phyloP scores from a whole-genome alignment of 2,329 filamentous ascomycete genomes.

The Ramularia endophylla region DNA sequence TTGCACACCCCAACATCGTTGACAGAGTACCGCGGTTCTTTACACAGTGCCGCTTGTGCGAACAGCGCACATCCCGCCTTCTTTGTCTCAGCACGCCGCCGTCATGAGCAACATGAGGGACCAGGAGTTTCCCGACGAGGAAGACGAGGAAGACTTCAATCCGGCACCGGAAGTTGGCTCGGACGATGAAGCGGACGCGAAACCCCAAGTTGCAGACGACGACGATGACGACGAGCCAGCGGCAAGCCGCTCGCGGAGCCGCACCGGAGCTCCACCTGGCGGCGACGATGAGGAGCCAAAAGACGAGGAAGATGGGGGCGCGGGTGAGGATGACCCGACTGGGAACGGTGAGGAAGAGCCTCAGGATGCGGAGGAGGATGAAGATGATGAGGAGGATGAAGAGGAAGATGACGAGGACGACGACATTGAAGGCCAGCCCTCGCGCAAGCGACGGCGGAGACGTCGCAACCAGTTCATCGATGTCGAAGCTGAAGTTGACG shows the following conservation, averaged over 20 bases:
- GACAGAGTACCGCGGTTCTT: too few species aligned
- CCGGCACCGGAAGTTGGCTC: conserved; percentile 68
- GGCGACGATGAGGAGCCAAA: conserved; percentile 47
- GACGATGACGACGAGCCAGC: conserved; percentile 34
- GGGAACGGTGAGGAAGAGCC: conserved; percentile 59
- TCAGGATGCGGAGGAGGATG: conserved; percentile 46
- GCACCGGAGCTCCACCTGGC: conserved; percentile 32
- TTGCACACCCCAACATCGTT: too few species aligned
- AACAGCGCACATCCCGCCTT: too few species aligned
- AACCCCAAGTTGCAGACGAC: conserved; percentile 27
- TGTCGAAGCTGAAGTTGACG: conserved; percentile 96
- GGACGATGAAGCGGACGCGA: conserved; percentile 56
- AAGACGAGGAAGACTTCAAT: conserved; percentile 87
- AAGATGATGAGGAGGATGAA: conserved; percentile 32
- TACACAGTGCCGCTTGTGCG: too few species aligned
- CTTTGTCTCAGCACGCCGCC: not conserved
- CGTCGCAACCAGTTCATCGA: conserved; percentile 85
- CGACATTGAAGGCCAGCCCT: conserved; percentile 55
- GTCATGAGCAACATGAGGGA: conserved; percentile 40
- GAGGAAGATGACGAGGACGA: conserved; percentile 30
- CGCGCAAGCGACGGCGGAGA: conserved; percentile 71
- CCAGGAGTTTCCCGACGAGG: conserved; percentile 51
- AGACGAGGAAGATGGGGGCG: conserved; percentile 45
- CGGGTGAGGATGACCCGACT: conserved; percentile 41
- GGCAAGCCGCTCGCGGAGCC: conserved; percentile 18